These are phyloP conservation scores for Dactylellina sp. DNA, from an alignment of 2,329 filamentous ascomycete genomes.

Conservation along the genomic window DNA sequence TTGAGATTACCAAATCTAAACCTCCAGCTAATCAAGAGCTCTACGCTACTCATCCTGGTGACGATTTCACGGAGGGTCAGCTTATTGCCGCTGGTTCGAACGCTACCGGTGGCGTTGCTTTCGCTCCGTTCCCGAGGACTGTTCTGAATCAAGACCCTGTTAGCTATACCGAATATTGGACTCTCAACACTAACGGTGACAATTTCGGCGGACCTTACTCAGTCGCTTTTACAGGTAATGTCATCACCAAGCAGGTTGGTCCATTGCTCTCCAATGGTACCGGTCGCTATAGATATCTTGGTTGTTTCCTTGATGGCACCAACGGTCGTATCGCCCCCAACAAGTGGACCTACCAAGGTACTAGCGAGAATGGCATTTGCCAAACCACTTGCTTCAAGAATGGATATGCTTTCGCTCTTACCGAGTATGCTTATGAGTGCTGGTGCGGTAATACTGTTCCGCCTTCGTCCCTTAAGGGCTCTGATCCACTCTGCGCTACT, in stretches of 20 bases:
- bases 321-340: slow-evolving; percentile 62
- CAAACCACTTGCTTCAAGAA: slow-evolving; percentile 61
- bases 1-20: slow-evolving; percentile 64
- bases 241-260: slow-evolving; percentile 63
- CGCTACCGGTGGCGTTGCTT: slow-evolving; percentile 62
- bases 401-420: slow-evolving; percentile 62
- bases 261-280: slow-evolving; percentile 62
- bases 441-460: slow-evolving; percentile 61
- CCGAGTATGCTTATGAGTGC: slow-evolving; percentile 58
- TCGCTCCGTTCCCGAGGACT: slow-evolving; percentile 58
- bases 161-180: slow-evolving; percentile 62
- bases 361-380: slow-evolving; percentile 63
- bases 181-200: slow-evolving; percentile 65
- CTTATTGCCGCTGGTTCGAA: slow-evolving; percentile 62
- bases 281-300: slow-evolving; percentile 62
- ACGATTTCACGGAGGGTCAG: slow-evolving; percentile 62
- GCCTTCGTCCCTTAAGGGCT: slow-evolving; percentile 25
- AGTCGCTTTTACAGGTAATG: slow-evolving; percentile 62
- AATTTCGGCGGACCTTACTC: slow-evolving; percentile 64
- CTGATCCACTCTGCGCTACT: slow-evolving; percentile 57
- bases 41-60: slow-evolving; percentile 62
- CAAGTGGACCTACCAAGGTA: slow-evolving; percentile 61
- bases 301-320: slow-evolving; percentile 64
- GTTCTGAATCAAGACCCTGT: slow-evolving; percentile 56
- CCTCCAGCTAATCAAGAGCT: slow-evolving; percentile 62